phyloP scores from a whole-genome alignment of 352 stramenopile genomes.

The Globisporangium okanoganense region DNA sequence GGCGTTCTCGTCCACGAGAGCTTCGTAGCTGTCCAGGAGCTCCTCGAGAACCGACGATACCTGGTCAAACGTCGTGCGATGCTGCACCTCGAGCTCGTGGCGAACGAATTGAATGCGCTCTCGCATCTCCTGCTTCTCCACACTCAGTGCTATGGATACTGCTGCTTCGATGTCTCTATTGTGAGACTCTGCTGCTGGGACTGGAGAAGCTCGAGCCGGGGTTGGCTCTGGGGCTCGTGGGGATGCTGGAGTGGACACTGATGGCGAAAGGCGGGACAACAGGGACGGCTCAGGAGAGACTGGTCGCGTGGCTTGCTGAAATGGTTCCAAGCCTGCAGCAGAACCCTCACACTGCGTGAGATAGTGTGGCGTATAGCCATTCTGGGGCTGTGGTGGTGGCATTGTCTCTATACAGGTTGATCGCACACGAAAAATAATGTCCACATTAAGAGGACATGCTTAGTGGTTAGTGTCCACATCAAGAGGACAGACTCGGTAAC shows the following conservation, averaged over 20 bases:
- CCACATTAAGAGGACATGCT: not conserved
- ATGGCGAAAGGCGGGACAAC: not conserved
- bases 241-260: not conserved
- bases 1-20: conserved; percentile 34
- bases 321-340: not conserved
- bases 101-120: conserved; percentile 32
- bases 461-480: not conserved
- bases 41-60: conserved; percentile 30
- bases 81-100: conserved; percentile 34
- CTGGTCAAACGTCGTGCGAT: conserved; percentile 33
- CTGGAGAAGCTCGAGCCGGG: not conserved
- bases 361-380: not conserved
- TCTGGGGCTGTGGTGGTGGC: not conserved
- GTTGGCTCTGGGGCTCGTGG: not conserved
- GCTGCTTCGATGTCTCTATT: too few relatives aligned
- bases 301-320: not conserved
- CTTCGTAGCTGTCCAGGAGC: conserved; percentile 34
- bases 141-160: not conserved
- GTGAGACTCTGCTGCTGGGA: not conserved
- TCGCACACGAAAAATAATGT: not conserved
- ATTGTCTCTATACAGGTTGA: not conserved
- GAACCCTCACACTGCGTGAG: not conserved
- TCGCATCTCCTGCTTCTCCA: conserved; percentile 15
- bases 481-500: not conserved
- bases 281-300: not conserved